Base-by-base conservation (phyloP, 192 early-diverging fungal genomes). In the Dissophora globulifera region DNA sequence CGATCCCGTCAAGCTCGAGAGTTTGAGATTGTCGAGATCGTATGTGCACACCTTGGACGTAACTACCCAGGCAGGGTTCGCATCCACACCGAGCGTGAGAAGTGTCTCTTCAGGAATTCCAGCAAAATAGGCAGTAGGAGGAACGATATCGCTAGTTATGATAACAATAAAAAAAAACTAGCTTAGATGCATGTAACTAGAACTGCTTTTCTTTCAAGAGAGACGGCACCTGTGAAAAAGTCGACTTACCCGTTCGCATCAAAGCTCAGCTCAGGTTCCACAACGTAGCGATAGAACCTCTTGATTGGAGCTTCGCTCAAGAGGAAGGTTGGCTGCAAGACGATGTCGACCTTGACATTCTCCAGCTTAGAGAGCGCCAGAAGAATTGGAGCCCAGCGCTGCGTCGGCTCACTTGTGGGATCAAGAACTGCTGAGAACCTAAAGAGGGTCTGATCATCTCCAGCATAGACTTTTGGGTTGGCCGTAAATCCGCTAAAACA, bases 11-110 rank as follows among this genome's bases (percentile, higher is more conserved):
- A 90, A 50, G 4, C 79, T 82, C 3, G 85, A 67, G 15, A 97
- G 79, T 13, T 86, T 84, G 47, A 99, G 88, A 64, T 99, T 99
- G 80, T 99, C 97, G 20, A 99, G 80, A 68, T 99, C 97, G 58
- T 96, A 83, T 19, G 91, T 80, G 12, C 92, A 94, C 10, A 89
- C 85, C 1, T 86, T 80, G 2, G 96, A 92, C 4, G 90, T 90
- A 2, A 96, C 93, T 46, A 95, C 87, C 97, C 97, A 99, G 11
- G 94, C 84, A 20, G 89, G 83, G 43, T 94, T 93, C 30, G 91
- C 92, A 67, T 99, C 94, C 60, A 96, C 85, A 26, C 93, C 93
- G 12, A 99, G 78, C 1, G 95, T 98, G 30, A 94, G 85, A 8
- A 99, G 79, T 0, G 94, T 87, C 13, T 93, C 88, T 1, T 83